Conservation (phyloP, 257 asterid genomes). For the Capsicum chinense region DNA sequence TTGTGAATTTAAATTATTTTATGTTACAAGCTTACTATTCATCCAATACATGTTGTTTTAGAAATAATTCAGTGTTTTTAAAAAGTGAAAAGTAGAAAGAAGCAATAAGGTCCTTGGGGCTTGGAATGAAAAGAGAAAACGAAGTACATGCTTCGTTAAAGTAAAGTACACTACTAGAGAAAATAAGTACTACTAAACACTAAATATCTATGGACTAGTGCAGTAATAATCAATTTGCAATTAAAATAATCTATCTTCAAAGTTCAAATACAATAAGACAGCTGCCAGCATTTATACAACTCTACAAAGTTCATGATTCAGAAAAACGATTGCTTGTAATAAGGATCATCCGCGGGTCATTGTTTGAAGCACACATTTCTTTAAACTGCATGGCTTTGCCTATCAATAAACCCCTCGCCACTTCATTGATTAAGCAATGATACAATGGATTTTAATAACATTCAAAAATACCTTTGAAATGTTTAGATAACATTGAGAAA, state of each 20-base stretch:
- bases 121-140: background rate
- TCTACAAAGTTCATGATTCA: background rate
- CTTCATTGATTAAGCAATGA: background rate
- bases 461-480: background rate
- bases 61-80: background rate
- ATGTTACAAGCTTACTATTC: background rate
- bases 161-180: background rate
- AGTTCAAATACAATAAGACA: background rate
- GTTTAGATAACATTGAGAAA: background rate
- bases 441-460: background rate
- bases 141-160: background rate
- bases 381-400: background rate
- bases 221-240: background rate
- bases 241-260: background rate
- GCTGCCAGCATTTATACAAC: background rate
- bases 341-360: background rate
- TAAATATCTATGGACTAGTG: background rate
- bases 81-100: background rate
- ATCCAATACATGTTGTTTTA: constrained; percentile 2
- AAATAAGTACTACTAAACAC: background rate
- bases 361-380: background rate
- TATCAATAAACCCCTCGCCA: background rate
- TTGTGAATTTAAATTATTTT: background rate
- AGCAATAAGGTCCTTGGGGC: background rate
- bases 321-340: background rate